Evolutionary conservation across 495 filamentous ascomycete genomes (phyloP).

Genomic region (Aspergillus bridgeri): DNA sequence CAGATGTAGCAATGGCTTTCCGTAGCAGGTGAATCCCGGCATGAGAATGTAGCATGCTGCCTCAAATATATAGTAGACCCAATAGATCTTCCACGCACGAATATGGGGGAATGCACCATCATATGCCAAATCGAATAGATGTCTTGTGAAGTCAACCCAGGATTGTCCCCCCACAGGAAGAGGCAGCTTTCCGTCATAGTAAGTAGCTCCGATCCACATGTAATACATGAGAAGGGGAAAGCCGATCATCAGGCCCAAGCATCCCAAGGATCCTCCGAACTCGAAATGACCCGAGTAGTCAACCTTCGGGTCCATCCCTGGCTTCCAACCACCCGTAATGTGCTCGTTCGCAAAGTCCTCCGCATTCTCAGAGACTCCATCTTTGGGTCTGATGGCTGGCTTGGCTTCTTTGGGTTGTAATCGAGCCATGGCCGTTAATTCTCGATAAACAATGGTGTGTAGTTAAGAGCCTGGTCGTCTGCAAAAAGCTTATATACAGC

Average conservation of each 20-base stretch:
- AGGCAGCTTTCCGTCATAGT: conserved; percentile 82
- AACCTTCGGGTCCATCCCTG: conserved; percentile 69
- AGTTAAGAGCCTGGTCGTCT: no score
- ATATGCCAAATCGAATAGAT: conserved; percentile 67
- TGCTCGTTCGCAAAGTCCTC: background rate
- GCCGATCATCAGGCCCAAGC: conserved; percentile 78
- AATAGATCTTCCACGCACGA: conserved; percentile 88
- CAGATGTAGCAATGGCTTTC: conserved; percentile 79
- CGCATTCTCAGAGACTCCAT: background rate
- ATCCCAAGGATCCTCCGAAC: conserved; percentile 80
- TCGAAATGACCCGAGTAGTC: conserved; percentile 81
- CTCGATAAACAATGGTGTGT: no score
- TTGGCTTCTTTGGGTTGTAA: no score
- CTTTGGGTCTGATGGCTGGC: no score
- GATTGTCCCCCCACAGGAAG: conserved; percentile 60
- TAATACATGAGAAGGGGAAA: conserved; percentile 97
- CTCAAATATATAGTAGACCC: conserved; percentile 84
- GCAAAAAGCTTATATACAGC: no score
- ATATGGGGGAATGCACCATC: conserved; percentile 74
- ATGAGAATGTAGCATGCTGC: conserved; percentile 74
- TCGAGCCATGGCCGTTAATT: no score
- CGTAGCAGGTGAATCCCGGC: conserved; percentile 77
- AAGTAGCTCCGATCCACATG: conserved; percentile 95
- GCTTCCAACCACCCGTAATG: conserved; percentile 56
- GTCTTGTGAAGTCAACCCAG: conserved; percentile 60